phyloP scores from a whole-genome alignment of 2,329 filamentous ascomycete species.

The Exophiala alcalophila region DNA sequence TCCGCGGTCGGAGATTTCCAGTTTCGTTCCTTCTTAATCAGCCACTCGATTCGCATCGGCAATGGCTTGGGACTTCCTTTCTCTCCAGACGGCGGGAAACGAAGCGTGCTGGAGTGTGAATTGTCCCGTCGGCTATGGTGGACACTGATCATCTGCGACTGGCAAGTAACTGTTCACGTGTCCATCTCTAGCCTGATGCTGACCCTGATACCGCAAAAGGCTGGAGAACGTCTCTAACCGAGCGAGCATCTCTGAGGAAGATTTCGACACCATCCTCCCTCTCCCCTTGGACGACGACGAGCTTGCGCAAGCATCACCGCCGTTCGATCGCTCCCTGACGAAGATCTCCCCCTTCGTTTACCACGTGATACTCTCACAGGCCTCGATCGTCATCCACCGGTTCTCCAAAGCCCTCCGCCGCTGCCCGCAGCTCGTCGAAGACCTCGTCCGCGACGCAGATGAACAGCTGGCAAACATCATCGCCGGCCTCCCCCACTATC shows the following conservation, averaged over 20 bases:
- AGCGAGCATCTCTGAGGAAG: not conserved
- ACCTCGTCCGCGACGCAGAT: not conserved
- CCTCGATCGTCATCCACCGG: not conserved
- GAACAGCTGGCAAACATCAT: not conserved
- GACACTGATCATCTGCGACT: conserved; percentile 4
- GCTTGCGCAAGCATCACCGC: not conserved
- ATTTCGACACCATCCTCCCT: conserved; percentile 1
- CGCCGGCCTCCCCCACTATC: not conserved
- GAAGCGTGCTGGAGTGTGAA: not conserved
- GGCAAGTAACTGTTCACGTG: not conserved
- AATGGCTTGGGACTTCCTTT: not conserved
- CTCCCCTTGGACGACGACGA: not conserved
- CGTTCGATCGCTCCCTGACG: not conserved
- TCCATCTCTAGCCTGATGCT: not conserved
- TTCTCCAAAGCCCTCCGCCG: not conserved
- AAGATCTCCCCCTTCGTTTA: conserved; percentile 1
- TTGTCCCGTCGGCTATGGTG: conserved; percentile 2
- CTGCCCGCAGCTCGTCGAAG: not conserved
- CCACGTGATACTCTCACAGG: not conserved
- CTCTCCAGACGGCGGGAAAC: not conserved
- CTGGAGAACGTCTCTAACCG: not conserved
- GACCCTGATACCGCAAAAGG: not conserved
- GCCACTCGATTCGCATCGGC: not conserved
- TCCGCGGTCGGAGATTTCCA: not conserved
- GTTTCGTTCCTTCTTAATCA: not conserved